phyloP scores from a whole-genome alignment of 805 yeast species.

The Hanseniaspora jakobsenii region DNA sequence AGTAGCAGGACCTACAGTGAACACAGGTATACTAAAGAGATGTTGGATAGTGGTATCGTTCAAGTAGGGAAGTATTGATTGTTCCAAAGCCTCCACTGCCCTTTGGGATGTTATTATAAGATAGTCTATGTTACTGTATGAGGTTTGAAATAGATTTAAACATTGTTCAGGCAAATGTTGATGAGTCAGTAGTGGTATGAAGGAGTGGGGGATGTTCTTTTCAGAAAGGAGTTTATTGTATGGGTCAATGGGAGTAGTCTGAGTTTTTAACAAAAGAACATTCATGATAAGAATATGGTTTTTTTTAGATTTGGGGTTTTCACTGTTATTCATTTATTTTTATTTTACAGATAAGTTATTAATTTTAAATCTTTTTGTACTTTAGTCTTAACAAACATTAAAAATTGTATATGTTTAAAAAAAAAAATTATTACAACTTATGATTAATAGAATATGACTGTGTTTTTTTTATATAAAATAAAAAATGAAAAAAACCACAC shows the following conservation, averaged over 20 bases:
- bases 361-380: no score
- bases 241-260: conserved; percentile 55
- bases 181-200: conserved; percentile 67
- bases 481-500: no score
- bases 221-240: conserved; percentile 38
- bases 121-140: conserved; percentile 32
- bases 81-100: conserved; percentile 69
- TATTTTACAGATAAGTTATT: not conserved
- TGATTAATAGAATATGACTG: not conserved
- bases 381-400: no score
- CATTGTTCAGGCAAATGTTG: conserved; percentile 39
- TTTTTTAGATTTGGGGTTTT: no score
- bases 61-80: conserved; percentile 29
- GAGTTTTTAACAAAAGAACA: conserved; percentile 56
- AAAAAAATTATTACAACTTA: not conserved
- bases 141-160: conserved; percentile 33
- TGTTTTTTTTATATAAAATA: no score
- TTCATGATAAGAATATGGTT: conserved; percentile 16
- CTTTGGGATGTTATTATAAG: conserved; percentile 80
- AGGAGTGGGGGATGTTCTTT: conserved; percentile 35
- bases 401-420: not conserved
- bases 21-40: conserved; percentile 44
- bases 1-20: conserved; percentile 91
- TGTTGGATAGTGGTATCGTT: conserved; percentile 17
- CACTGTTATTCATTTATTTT: no score